Base-by-base conservation (phyloP, 2,329 filamentous ascomycete species). In the Pestalotiopsis sp. region DNA sequence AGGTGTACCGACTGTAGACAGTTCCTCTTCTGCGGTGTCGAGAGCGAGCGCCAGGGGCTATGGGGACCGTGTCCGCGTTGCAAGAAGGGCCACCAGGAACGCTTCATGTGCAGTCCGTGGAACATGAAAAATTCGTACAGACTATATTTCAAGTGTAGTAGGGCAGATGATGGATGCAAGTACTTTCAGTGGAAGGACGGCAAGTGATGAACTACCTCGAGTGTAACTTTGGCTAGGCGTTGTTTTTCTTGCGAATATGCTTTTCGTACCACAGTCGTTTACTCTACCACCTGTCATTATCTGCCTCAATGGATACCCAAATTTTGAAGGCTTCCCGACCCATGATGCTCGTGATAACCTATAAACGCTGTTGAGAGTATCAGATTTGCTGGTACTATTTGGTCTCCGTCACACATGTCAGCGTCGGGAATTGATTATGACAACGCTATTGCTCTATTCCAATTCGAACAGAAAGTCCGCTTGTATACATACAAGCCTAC, bases 121-220 rank as follows among this genome's bases (percentile, higher is more conserved):
- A 62, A 62, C 11, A n/a, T 39, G 9, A 62, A 62, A 2, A 62
- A 62, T 36, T 14, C 59, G 13, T 36, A 38, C 20, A 62, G 31
- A 12, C 59, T 38, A n/a, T 62, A 62, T 39, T 62, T 62, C 59
- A 62, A 20, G 31, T 62, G 59, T 31, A 62, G 59, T 17, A 36
- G 27, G n/a, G 31, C n/a, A n/a, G 7, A 17, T 39, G 59, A 62
- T 17, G 59, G 59, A 3, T 62, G 59, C 27, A n/a, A 20, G 31
- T 62, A 62, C 20, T 62, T 27, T 27, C 14, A 62, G 59, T 62
- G 59, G 59, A 62, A 62, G 59, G 45, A 20, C 5, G 45, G 45
- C 14, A 62, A 36, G 14, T 62, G 20, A 39, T 11, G 25, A n/a
- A n/a, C n/a, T 12, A 7, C 9, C 4, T 41, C 9, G 20, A 23